Conservation (phyloP, 768 basidiomycete species). For the Trametes maxima region DNA sequence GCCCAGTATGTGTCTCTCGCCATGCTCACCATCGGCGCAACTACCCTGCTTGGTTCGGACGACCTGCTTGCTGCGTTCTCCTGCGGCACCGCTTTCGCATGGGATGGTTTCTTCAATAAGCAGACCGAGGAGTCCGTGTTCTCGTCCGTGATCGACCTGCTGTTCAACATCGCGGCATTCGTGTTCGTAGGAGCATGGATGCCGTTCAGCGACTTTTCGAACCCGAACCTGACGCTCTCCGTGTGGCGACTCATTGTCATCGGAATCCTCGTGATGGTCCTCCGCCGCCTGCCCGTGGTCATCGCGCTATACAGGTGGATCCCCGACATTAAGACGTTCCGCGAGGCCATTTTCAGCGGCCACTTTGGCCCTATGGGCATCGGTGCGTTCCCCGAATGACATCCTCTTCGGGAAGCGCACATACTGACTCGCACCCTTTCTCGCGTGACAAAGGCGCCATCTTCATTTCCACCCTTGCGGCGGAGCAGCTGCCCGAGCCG, state of each 20-base stretch:
- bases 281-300: constrained; percentile 85
- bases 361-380: constrained; percentile 93
- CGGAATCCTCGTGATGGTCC: constrained; percentile 76
- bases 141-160: constrained; percentile 91
- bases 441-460: constrained; percentile 63
- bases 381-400: constrained; percentile 41
- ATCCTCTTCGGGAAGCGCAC: neutral
- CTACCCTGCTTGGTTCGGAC: constrained; percentile 85
- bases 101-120: constrained; percentile 93
- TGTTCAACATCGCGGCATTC: constrained; percentile 96
- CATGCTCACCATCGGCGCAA: constrained; percentile 82
- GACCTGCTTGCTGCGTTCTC: constrained; percentile 94
- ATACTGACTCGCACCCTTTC: neutral
- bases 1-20: constrained; percentile 89
- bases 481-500: constrained; percentile 54
- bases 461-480: constrained; percentile 88
- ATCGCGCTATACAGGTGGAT: constrained; percentile 88
- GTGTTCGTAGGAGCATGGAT: constrained; percentile 98
- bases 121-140: constrained; percentile 96
- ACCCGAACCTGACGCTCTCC: constrained; percentile 64
- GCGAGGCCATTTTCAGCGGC: constrained; percentile 92
- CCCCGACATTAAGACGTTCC: constrained; percentile 92
- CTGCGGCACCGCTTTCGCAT: constrained; percentile 95
- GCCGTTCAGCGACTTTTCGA: constrained; percentile 82
- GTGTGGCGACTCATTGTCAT: constrained; percentile 87